These are phyloP conservation scores for Akanthomyces muscarius DNA, from an alignment of 2,329 filamentous ascomycete genomes.

Conservation along the genomic window DNA sequence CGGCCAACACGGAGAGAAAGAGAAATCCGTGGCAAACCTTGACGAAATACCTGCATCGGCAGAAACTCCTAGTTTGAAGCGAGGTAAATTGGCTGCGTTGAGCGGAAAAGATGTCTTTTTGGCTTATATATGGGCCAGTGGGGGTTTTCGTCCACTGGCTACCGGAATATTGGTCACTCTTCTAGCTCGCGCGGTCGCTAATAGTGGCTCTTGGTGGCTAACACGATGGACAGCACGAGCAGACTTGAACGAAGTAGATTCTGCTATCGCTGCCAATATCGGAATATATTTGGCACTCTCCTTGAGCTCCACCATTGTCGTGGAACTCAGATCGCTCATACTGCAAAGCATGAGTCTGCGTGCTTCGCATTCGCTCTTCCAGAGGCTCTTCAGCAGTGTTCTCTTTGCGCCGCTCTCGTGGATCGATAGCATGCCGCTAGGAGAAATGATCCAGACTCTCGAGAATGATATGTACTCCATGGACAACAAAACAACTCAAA, in stretches of 20 bases:
- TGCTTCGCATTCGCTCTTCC: constrained; percentile 15
- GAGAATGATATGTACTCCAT: constrained; percentile 15
- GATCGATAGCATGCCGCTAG: constrained; percentile 15
- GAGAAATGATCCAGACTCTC: constrained; percentile 11
- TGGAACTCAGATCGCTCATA: not conserved
- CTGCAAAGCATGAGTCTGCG: not conserved
- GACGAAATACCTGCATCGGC: too few species aligned
- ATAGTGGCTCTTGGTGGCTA: constrained; percentile 17
- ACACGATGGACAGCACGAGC: constrained; percentile 9
- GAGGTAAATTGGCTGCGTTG: too few species aligned
- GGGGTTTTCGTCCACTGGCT: not conserved
- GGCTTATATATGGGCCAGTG: constrained; percentile 15
- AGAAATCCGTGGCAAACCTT: too few species aligned
- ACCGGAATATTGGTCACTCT: not conserved
- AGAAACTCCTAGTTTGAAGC: too few species aligned
- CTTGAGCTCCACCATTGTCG: not conserved
- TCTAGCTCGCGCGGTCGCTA: not conserved
- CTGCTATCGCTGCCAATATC: not conserved
- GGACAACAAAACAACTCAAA: constrained; percentile 8
- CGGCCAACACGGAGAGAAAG: too few species aligned
- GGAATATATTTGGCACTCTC: constrained; percentile 14
- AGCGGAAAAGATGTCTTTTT: not conserved
- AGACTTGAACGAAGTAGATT: not conserved
- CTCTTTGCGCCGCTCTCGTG: constrained; percentile 12
- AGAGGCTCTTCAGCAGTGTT: not conserved